phyloP scores from a whole-genome alignment of 805 yeast species.

The Saccharomyces paradoxus region DNA sequence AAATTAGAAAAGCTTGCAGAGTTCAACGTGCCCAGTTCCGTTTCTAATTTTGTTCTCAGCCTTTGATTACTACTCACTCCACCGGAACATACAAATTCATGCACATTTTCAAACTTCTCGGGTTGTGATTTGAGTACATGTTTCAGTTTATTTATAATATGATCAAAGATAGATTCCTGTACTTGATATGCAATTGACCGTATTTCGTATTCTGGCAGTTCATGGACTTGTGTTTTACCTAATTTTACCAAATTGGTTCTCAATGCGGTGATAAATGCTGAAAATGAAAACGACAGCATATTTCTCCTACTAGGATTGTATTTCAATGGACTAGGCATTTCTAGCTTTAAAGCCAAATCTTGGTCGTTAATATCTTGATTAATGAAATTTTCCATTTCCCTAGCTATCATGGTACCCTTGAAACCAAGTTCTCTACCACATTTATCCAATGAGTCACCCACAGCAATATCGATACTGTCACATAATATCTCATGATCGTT shows the following conservation, averaged over 20 bases:
- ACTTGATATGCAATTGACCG: constrained; percentile 48
- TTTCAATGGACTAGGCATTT: constrained; percentile 45
- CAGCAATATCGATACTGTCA: constrained; percentile 79
- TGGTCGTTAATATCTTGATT: not conserved
- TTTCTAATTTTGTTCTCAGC: constrained; percentile 42
- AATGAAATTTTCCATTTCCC: constrained; percentile 60
- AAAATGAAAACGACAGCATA: constrained; percentile 59
- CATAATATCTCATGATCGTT: constrained; percentile 63
- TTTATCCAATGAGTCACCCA: constrained; percentile 89
- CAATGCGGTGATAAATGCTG: constrained; percentile 59
- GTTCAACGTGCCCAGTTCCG: constrained; percentile 26
- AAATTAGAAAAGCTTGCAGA: constrained; percentile 30
- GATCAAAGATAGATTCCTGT: constrained; percentile 64
- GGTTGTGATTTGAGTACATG: constrained; percentile 36
- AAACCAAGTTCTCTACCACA: constrained; percentile 82
- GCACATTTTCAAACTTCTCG: constrained; percentile 34
- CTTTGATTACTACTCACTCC: constrained; percentile 80
- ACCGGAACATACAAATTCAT: constrained; percentile 74
- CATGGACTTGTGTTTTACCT: constrained; percentile 9
- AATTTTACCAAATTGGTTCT: constrained; percentile 27
- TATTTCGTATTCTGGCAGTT: constrained; percentile 17
- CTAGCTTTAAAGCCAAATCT: constrained; percentile 7
- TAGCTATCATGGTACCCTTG: constrained; percentile 77
- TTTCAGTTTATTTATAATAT: constrained; percentile 56
- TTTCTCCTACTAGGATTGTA: constrained; percentile 41